Conservation (phyloP, 2,329 filamentous ascomycete genomes). For the Akanthomyces uredinophilus region DNA sequence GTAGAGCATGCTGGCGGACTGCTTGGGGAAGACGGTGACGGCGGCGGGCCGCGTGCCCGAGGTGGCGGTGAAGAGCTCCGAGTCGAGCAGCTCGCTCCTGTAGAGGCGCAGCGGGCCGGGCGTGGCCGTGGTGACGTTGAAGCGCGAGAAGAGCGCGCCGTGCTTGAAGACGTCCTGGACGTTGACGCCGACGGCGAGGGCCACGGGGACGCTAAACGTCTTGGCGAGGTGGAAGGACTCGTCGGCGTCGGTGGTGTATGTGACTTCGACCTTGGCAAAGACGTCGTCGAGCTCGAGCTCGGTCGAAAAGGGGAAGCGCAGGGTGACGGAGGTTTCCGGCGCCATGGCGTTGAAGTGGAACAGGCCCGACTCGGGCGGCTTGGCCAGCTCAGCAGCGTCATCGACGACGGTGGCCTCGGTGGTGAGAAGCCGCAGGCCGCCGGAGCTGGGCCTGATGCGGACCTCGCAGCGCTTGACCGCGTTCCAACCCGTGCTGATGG, state of each 20-base stretch:
- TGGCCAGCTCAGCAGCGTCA: slow-evolving; percentile 38
- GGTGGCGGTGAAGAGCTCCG: slow-evolving; percentile 61
- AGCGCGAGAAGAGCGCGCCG: slow-evolving; percentile 74
- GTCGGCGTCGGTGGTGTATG: slow-evolving; percentile 64
- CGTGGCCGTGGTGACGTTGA: slow-evolving; percentile 81
- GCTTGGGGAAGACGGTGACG: slow-evolving; percentile 69
- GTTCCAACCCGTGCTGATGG: slow-evolving; percentile 71
- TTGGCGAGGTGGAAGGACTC: slow-evolving; percentile 34
- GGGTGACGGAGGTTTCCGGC: slow-evolving; percentile 42
- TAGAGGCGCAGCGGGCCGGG: slow-evolving; percentile 69
- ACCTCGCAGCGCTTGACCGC: slow-evolving; percentile 54
- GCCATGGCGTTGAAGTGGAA: slow-evolving; percentile 47
- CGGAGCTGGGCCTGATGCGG: slow-evolving; percentile 58
- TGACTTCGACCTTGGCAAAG: slow-evolving; percentile 68
- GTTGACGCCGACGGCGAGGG: slow-evolving; percentile 85
- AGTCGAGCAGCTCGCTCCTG: slow-evolving; percentile 64
- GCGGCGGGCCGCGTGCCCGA: slow-evolving; percentile 49
- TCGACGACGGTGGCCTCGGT: slow-evolving; percentile 50
- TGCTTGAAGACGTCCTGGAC: slow-evolving; percentile 95
- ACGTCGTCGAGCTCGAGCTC: slow-evolving; percentile 71
- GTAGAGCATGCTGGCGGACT: slow-evolving; percentile 77
- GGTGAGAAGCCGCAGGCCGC: slow-evolving; percentile 59
- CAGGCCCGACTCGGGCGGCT: slow-evolving; percentile 48
- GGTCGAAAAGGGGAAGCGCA: slow-evolving; percentile 76
- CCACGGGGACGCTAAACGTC: slow-evolving; percentile 61